Evolutionary conservation across 805 yeast genomes (phyloP).

Genomic region (Vanderwaltozyma tropicalis): DNA sequence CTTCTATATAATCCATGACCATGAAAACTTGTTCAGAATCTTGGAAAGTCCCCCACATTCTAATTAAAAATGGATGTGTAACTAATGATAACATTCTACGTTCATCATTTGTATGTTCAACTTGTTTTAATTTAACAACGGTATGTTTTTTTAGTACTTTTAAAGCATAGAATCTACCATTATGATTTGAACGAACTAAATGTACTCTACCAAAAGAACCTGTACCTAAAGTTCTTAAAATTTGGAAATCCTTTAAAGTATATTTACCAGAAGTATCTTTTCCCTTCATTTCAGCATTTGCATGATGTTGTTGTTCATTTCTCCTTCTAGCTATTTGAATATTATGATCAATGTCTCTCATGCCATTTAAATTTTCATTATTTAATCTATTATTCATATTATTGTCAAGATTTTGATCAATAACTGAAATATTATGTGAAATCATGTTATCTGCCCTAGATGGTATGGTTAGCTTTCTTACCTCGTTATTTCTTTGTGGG

Average conservation of each 20-base stretch:
- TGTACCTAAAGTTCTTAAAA: conserved; percentile 80
- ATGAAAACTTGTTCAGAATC: conserved; percentile 72
- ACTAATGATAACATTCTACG: conserved; percentile 75
- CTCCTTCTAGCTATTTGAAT: neutral
- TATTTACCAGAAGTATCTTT: conserved; percentile 49
- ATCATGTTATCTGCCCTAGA: neutral
- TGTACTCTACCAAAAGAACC: conserved; percentile 94
- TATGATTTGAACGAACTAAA: conserved; percentile 74
- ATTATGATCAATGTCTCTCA: neutral
- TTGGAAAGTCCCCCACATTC: conserved; percentile 96
- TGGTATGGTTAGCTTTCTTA: conserved; percentile 8
- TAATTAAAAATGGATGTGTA: conserved; percentile 78
- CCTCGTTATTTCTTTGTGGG: conserved; percentile 9
- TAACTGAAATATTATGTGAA: neutral
- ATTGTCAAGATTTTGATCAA: neutral
- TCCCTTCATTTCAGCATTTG: conserved; percentile 1
- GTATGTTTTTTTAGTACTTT: conserved; percentile 81
- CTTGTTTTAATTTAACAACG: conserved; percentile 84
- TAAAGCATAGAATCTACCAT: conserved; percentile 82
- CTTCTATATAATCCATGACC: conserved; percentile 95
- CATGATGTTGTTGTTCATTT: neutral
- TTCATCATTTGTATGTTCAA: conserved; percentile 92
- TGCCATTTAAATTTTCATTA: neutral
- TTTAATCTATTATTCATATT: neutral
- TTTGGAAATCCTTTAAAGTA: conserved; percentile 67